Evolutionary conservation across 2,329 filamentous ascomycete genomes (phyloP), one percentile per base, ranked within the genome.

Genomic region (Atkinsonella hypoxylon): DNA sequence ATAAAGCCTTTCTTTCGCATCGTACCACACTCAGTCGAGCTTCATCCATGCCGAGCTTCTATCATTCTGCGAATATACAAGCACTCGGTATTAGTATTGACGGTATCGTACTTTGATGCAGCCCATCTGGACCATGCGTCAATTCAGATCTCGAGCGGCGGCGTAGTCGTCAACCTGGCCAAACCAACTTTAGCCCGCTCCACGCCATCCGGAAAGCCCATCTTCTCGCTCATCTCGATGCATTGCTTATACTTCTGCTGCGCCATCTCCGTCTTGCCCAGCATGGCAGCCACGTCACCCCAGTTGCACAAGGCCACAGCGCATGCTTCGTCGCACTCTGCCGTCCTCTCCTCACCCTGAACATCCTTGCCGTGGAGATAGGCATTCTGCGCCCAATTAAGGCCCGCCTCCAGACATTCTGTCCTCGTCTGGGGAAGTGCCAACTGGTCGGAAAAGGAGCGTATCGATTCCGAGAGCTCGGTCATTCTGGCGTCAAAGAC

Each of bases 261-360:
- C 1, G 91, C 89, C 56, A 85, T 76, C 4, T 71, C 70, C 1
- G 73, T 60, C 58, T 86, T 77, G 1, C 85, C 83, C 53, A 82
- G 69, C 77, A 93, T 83, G 56, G 86, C 81, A 0, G 87, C 84
- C 57, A 96, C 83, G 59, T 94, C 87, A 22, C 83, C 91, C 49
- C 95, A 77, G 62, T 94, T 95, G 65, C 88, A 86, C n/a, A 87
- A 81, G 8, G 90, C 86, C 6, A 85, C 85, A 2, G 85, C 85
- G 61, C 90, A 96, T 1, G 85, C 87, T 51, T 85, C 67, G 63
- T 95, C 89, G 61, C 91, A 96, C 61, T 95, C 88, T 47, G 83
- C 75, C 2, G 81, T 87, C 40, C 87, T 75, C 3, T 80, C 71
- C 0, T 85, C 79, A 4, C 82, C 78, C 50, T 75, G 68, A 41